These are phyloP conservation scores for Quercus engelmannii DNA, from an alignment of 306 rosid species.

Conservation along the genomic window DNA sequence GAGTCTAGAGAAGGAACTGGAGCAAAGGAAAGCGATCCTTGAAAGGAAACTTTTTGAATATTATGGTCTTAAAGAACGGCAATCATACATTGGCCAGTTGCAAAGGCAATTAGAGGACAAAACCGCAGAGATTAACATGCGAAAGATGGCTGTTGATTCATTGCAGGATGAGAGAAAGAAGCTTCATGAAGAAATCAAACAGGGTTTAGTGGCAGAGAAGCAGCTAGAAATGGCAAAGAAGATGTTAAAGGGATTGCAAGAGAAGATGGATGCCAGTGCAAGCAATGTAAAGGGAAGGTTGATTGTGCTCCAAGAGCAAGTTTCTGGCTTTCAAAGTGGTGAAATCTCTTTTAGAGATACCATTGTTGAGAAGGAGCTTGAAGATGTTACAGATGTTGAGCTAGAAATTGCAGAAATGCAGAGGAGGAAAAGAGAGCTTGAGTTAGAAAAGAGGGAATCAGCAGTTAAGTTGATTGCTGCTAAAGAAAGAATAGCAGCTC, in stretches of 20 bases:
- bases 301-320: constrained; percentile 25
- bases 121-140: constrained; percentile 26
- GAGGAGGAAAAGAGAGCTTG: constrained; percentile 50
- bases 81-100: constrained; percentile 24
- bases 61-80: constrained; percentile 27
- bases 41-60: constrained; percentile 36
- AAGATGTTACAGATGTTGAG: constrained; percentile 16
- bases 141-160: constrained; percentile 19
- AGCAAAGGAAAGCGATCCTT: constrained; percentile 32
- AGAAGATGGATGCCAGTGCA: constrained; percentile 10
- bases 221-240: constrained; percentile 32
- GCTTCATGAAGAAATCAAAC: constrained; percentile 32
- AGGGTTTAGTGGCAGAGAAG: constrained; percentile 19
- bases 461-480: constrained; percentile 20
- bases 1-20: constrained; percentile 20
- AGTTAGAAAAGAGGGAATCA: constrained; percentile 46
- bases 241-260: constrained; percentile 23
- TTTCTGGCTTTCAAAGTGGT: constrained; percentile 17
- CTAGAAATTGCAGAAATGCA: constrained; percentile 29
- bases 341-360: constrained; percentile 6
- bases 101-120: constrained; percentile 22
- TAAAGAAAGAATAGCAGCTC: constrained; percentile 25
- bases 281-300: constrained; percentile 21
- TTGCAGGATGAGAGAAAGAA: constrained; percentile 26
- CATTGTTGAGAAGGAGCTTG: constrained; percentile 22